Evolutionary conservation across 179 eudicot genomes (phyloP), one percentile per base, ranked within the genome.

Genomic region (Spinacia oleracea): DNA sequence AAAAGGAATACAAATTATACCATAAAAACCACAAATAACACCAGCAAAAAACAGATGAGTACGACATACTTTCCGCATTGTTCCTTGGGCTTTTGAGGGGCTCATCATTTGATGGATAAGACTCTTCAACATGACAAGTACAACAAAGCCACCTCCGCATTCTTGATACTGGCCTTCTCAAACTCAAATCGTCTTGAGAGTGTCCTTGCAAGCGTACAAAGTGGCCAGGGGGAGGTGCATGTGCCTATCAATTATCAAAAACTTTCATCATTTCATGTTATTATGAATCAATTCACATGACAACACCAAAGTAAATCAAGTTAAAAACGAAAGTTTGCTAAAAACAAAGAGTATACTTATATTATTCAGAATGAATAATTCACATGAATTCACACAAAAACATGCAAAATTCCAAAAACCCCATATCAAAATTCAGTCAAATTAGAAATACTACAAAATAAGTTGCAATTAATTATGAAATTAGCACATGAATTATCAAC

Each of bases 131-230:
- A 25, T 87, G 91, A 81, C 93, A 86, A 56, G 89, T 79, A 81
- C 94, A 91, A 71, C 93, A 91, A 58, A 91, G 81, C 97, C 97
- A 91, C 90, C 84, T 86, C 77, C 91, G 90, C 92, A 90, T 91
- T 88, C 89, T 91, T 70, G 88, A 85, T 68, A 78, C 74, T 34
- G 82, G 80, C 91, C 82, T 90, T 80, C 88, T 84, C 87, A 86
- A 80, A 81, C 86, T 83, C 75, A 85, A 77, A 88, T 87, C 76
- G 91, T 87, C 90, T 80, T 88, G 81, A 56, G 83, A 58, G 72
- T 84, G 81, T 71, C 78, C 78, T 81, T 84, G 82, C 86, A 89
- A 69, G 65, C 83, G 89, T 65, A 83, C 83, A 85, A 92, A 87
- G 86, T 85, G 86, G 77, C 92, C 89, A 84, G 88, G 86, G 81